Base-by-base conservation (phyloP, 352 stramenopile genomes). In the Globisporangium nagaii region DNA sequence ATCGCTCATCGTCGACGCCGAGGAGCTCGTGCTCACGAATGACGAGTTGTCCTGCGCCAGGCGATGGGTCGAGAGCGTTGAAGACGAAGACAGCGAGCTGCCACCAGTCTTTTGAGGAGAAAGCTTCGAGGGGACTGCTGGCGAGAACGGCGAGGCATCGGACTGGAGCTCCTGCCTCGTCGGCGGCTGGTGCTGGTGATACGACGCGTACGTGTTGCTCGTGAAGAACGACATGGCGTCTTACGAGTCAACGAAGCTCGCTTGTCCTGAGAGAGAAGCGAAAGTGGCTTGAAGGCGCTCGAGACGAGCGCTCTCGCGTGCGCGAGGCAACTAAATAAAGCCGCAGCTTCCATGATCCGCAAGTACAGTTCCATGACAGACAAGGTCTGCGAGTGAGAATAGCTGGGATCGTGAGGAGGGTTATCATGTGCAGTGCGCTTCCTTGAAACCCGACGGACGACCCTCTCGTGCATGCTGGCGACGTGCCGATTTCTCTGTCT, bases 181-280 rank as follows among this genome's bases (percentile, higher is more conserved):
- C 15, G 43, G 40, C 30, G 41, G 58, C 32, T 45, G 22, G 20
- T 30, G 40, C 53, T 73, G 65, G 3, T 62, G 68, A 36, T 71
- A 73, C 13, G 61, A 71, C 11, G 68, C 61, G 40, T 76, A 76
- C 58, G 51, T 54, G 39, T 66, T 61, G 49, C 58, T 76, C 27
- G 65, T 68, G 50, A 76, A 76, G 56, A 76, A 73, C 62, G 65
- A 76, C 68, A 76, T 76, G 27, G 39, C 25, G 11, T 39, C 28
- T 25, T 45, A 11, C 1, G 25, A 17, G 13, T 46, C 22, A 6
- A 15, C 22, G 15, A 2, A 17, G 4, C n/a, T n/a, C 17, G n/a
- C n/a, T n/a, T n/a, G n/a, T n/a, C n/a, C n/a, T n/a, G 22, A 22
- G 35, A 22, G 41, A 47, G 41, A 22, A 31, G 24, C 6, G 24